Conservation (phyloP, 2,329 filamentous ascomycete genomes). For the Exophiala sp. region DNA sequence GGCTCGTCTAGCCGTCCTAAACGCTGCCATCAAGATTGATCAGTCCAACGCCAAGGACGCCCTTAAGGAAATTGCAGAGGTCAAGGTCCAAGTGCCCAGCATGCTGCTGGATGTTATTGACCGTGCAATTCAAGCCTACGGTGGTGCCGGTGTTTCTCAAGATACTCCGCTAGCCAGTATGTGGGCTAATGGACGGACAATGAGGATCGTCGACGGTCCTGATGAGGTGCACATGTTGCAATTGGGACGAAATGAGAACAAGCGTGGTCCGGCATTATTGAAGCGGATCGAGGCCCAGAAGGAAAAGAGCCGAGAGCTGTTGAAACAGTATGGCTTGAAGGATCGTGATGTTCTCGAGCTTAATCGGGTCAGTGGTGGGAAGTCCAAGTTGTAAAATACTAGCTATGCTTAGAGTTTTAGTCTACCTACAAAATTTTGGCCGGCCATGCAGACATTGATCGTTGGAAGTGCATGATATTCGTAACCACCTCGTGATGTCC, state of each 20-base stretch:
- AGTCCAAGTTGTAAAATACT: conserved; percentile 19
- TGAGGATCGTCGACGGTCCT: conserved; percentile 85
- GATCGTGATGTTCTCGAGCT: conserved; percentile 23
- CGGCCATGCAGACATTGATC: too few species aligned
- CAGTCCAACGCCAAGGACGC: conserved; percentile 81
- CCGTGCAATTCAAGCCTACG: conserved; percentile 88
- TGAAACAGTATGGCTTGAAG: conserved; percentile 25
- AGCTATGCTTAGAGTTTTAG: too few species aligned
- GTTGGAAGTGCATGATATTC: too few species aligned
- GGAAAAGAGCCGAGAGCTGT: conserved; percentile 24
- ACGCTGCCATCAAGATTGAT: conserved; percentile 94
- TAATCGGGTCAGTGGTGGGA: conserved; percentile 21
- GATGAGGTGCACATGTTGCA: conserved; percentile 84
- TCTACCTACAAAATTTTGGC: too few species aligned
- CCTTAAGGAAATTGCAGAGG: conserved; percentile 88
- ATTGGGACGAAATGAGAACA: conserved; percentile 55
- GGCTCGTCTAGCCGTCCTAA: conserved; percentile 82
- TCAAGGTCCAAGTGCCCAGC: conserved; percentile 85
- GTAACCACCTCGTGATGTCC: too few species aligned
- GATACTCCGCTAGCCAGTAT: conserved; percentile 80
- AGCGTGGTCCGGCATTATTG: conserved; percentile 37
- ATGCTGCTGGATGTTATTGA: conserved; percentile 85
- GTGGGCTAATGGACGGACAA: conserved; percentile 75
- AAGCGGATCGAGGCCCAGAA: conserved; percentile 27
- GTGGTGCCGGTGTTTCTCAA: conserved; percentile 85